Conservation (phyloP, 1,284 basidiomycete species). For the Polyporus tsugae region DNA sequence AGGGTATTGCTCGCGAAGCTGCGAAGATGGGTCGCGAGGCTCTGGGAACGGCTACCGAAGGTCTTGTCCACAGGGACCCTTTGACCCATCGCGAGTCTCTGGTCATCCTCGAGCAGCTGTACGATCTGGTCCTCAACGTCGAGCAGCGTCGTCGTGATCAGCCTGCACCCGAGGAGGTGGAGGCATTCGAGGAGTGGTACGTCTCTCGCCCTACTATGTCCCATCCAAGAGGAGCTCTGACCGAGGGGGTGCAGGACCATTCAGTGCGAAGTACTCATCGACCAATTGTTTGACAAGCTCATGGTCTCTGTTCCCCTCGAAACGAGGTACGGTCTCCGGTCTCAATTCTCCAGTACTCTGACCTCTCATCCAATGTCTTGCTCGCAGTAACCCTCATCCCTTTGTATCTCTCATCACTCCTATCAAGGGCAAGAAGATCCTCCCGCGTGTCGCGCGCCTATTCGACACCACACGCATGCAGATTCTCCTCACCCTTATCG, state of each 20-base stretch:
- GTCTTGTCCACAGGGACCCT: slow-evolving; percentile 71
- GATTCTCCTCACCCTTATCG: slow-evolving; percentile 89
- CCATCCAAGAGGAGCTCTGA: background rate
- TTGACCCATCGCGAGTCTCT: slow-evolving; percentile 84
- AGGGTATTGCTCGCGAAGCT: slow-evolving; percentile 72
- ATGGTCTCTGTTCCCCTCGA: slow-evolving; percentile 92
- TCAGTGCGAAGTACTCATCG: slow-evolving; percentile 69
- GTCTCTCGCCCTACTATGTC: slow-evolving; percentile 4
- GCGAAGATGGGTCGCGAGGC: slow-evolving; percentile 77
- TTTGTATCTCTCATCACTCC: slow-evolving; percentile 93
- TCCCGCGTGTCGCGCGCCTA: slow-evolving; percentile 91
- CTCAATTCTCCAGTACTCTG: background rate
- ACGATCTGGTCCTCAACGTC: slow-evolving; percentile 85
- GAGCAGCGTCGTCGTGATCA: slow-evolving; percentile 90
- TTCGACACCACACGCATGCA: slow-evolving; percentile 84
- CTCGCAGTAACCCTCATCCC: slow-evolving; percentile 87
- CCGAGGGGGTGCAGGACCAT: slow-evolving; percentile 15
- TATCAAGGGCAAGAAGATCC: slow-evolving; percentile 92
- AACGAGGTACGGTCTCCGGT: slow-evolving; percentile 64
- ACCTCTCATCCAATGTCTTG: slow-evolving; percentile 10
- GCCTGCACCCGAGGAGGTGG: slow-evolving; percentile 68
- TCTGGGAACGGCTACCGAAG: slow-evolving; percentile 61
- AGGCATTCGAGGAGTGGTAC: slow-evolving; percentile 64
- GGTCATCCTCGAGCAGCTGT: slow-evolving; percentile 85
- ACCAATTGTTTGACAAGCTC: slow-evolving; percentile 84